Evolutionary conservation across 345 rosid species (phyloP), one percentile per base, ranked within the genome.

Genomic region (Mallotus nudiflorus): DNA sequence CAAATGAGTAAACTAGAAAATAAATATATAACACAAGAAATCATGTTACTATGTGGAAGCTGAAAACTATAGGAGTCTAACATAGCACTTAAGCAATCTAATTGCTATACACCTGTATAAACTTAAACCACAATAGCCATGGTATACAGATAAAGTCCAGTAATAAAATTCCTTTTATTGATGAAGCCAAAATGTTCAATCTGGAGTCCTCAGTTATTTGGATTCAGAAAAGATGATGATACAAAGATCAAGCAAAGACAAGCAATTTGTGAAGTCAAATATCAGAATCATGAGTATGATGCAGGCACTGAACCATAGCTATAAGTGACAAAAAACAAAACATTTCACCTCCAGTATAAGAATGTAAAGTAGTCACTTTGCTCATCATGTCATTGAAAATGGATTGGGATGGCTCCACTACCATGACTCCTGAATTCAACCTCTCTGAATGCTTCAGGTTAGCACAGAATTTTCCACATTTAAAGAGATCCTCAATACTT

Each of bases 401-500:
- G 11, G 82, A 72, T 75, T 75, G 83, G 18, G 96, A 91, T n/a
- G 98, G 98, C 75, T 91, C 98, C 76, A 91, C 96, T 20, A 91
- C 98, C 98, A 94, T 84, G 54, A 94, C 98, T 72, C 97, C 98
- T 50, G 98, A 90, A 81, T 94, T 94, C 48, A 94, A 74, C 85
- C 96, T 86, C 87, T 94, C 98, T 0, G 97, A 94, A 63, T 91
- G 98, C 87, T 94, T 94, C 83, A 91, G 77, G 62, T 94, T 94
- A 44, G 97, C 98, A 51, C 98, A 94, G 69, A 94, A 94, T 72
- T 91, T 94, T 1, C 75, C 59, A 65, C 97, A 94, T 62, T 85
- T 83, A 49, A 94, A 94, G 20, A 94, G 84, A 82, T 87, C 92
- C 71, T 91, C 97, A 62, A 94, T 90, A 85, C 81, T 91, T 82